These are phyloP conservation scores for Suillus alpinus DNA, from an alignment of 768 basidiomycete genomes.

Conservation along the genomic window DNA sequence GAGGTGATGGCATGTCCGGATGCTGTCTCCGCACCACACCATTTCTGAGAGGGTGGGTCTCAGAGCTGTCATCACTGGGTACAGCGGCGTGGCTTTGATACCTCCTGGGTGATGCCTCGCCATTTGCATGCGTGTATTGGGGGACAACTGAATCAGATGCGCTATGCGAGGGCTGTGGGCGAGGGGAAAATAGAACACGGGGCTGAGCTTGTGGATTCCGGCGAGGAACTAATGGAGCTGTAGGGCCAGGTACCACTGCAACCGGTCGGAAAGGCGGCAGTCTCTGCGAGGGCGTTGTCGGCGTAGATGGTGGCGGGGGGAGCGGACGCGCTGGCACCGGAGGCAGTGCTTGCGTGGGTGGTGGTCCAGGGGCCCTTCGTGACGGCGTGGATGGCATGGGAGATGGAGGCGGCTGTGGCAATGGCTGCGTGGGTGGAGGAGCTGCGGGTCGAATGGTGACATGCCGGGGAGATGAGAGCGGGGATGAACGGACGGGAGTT, in stretches of 20 bases:
- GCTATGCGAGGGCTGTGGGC: constrained; percentile 4
- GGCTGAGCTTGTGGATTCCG: constrained; percentile 12
- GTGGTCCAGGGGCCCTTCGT: constrained; percentile 1
- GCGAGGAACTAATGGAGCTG: constrained; percentile 8
- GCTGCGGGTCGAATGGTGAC: constrained; percentile 26
- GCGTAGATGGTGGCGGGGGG: constrained; percentile 3
- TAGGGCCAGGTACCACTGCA: constrained; percentile 14
- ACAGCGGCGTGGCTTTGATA: neutral
- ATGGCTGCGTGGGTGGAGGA: constrained; percentile 30
- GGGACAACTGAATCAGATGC: constrained; percentile 1
- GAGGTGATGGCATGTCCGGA: constrained; percentile 15
- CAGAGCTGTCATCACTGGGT: neutral
- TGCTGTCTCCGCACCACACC: constrained; percentile 13
- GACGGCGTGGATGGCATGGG: constrained; percentile 7
- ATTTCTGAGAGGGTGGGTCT: constrained; percentile 9
- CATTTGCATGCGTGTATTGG: constrained; percentile 5
- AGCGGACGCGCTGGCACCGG: neutral
- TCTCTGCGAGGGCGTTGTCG: neutral
- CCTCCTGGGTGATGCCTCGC: neutral
- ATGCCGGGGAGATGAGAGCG: constrained; percentile 21
- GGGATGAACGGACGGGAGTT: constrained; percentile 9
- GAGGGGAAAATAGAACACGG: constrained; percentile 18
- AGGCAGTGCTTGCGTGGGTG: neutral
- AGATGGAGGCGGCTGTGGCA: constrained; percentile 26
- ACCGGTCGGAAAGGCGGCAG: neutral